These are phyloP conservation scores for Viola pubescens DNA, from an alignment of 441 rosid genomes.

Conservation along the genomic window DNA sequence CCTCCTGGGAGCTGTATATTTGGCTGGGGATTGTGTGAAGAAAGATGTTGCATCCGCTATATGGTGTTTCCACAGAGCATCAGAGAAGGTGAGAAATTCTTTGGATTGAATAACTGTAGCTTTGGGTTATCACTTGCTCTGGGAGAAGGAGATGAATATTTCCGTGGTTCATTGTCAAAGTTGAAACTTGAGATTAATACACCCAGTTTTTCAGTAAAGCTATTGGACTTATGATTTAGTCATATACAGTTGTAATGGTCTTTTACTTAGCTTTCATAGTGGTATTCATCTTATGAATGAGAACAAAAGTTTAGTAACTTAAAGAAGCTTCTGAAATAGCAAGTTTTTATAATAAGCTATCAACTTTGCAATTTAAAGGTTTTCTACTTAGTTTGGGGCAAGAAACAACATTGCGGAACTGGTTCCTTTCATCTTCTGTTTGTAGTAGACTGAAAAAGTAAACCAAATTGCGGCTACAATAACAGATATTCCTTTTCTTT, in stretches of 20 bases:
- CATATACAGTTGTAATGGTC: too few relatives aligned
- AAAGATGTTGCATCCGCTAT: constrained; percentile 83
- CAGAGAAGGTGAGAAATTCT: constrained; percentile 50
- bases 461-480: background rate
- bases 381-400: background rate
- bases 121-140: too few relatives aligned
- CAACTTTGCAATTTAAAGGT: background rate
- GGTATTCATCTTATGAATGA: too few relatives aligned
- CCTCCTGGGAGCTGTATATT: constrained; percentile 81
- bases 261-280: too few relatives aligned
- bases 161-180: too few relatives aligned
- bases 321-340: background rate
- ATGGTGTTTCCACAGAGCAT: constrained; percentile 92
- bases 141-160: too few relatives aligned
- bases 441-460: constrained; percentile 1
- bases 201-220: too few relatives aligned
- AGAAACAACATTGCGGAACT: too few relatives aligned
- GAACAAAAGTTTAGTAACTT: too few relatives aligned
- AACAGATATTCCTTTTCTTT: constrained; percentile 3
- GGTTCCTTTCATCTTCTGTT: background rate
- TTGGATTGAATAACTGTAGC: background rate
- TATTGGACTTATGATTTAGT: too few relatives aligned
- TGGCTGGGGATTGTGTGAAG: constrained; percentile 85
- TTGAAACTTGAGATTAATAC: too few relatives aligned
- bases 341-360: background rate